Evolutionary conservation across 441 rosid species (phyloP).

Genomic region (Dalechampia spathulata): DNA sequence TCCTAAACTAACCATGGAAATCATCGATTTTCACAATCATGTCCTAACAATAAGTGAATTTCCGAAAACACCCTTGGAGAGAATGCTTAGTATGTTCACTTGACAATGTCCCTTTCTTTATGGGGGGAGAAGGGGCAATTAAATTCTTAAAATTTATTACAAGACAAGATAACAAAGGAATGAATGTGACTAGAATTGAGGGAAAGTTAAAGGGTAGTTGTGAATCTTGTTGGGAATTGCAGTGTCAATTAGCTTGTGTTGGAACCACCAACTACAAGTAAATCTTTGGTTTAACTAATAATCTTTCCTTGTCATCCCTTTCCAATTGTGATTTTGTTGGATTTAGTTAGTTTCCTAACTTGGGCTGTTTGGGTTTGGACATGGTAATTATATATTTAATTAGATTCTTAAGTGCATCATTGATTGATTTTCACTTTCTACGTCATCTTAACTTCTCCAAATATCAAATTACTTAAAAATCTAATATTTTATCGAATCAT

Average conservation of each 20-base stretch:
- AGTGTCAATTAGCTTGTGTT: neutral
- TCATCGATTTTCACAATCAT: neutral
- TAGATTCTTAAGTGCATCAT: neutral
- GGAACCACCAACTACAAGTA: neutral
- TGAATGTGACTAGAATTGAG: conserved; percentile 8
- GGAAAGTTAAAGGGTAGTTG: neutral
- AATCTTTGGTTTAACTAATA: neutral
- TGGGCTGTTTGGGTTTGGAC: neutral
- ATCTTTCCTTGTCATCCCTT: neutral
- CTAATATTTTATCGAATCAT: no score
- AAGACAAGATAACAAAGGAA: neutral
- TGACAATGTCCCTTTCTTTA: no score
- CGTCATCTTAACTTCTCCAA: no score
- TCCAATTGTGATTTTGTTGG: neutral
- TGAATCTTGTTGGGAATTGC: neutral
- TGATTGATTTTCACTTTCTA: neutral
- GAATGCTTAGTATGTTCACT: no score
- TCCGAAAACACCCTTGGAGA: conserved; percentile 13
- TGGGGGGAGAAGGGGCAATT: no score
- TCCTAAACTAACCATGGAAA: neutral
- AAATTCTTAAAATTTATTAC: no score
- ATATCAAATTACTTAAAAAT: no score
- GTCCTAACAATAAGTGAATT: neutral
- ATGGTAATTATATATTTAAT: neutral
- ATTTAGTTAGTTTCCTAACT: neutral